These are phyloP conservation scores for Cutaneotrichosporon cyanovorans DNA, from an alignment of 1,284 basidiomycete species.

Conservation along the genomic window DNA sequence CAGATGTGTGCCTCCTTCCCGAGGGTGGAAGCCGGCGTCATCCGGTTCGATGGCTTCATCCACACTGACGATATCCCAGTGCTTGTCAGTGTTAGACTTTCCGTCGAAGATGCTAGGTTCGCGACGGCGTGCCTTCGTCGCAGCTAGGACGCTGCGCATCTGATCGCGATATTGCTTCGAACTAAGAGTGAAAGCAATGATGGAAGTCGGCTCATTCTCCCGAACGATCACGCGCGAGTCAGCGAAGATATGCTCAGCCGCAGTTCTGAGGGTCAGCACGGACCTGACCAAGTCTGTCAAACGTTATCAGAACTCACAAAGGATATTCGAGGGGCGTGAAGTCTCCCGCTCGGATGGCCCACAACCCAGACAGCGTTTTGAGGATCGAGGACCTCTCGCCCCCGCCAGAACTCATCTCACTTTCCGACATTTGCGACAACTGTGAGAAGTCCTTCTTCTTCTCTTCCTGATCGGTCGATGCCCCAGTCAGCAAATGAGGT, in stretches of 20 bases:
- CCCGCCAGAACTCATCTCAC: slow-evolving; percentile 48
- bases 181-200: slow-evolving; percentile 92
- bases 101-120: slow-evolving; percentile 14
- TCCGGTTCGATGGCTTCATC: slow-evolving; percentile 43
- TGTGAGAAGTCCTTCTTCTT: slow-evolving; percentile 21
- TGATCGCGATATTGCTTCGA: slow-evolving; percentile 83
- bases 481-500: slow-evolving; percentile 7
- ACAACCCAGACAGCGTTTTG: slow-evolving; percentile 77
- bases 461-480: slow-evolving; percentile 29
- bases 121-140: slow-evolving; percentile 3
- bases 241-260: slow-evolving; percentile 78
- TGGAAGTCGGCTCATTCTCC: slow-evolving; percentile 95
- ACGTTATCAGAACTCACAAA: slow-evolving; percentile 39
- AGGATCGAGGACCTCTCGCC: slow-evolving; percentile 69
- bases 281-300: slow-evolving; percentile 38
- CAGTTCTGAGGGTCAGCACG: slow-evolving; percentile 26
- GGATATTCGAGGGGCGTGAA: slow-evolving; percentile 53
- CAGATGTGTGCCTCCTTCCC: slow-evolving; percentile 40
- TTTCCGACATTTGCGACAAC: slow-evolving; percentile 45
- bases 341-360: slow-evolving; percentile 56
- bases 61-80: slow-evolving; percentile 71
- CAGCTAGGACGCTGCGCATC: slow-evolving; percentile 57
- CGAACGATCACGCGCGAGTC: slow-evolving; percentile 93
- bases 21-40: slow-evolving; percentile 19
- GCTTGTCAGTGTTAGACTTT: slow-evolving; percentile 4